Percentiles rank a stretch among this genome's conserved stretches.
phyloP scores from a whole-genome alignment of 1,284 basidiomycete species.

The Earliella scabrosa region DNA sequence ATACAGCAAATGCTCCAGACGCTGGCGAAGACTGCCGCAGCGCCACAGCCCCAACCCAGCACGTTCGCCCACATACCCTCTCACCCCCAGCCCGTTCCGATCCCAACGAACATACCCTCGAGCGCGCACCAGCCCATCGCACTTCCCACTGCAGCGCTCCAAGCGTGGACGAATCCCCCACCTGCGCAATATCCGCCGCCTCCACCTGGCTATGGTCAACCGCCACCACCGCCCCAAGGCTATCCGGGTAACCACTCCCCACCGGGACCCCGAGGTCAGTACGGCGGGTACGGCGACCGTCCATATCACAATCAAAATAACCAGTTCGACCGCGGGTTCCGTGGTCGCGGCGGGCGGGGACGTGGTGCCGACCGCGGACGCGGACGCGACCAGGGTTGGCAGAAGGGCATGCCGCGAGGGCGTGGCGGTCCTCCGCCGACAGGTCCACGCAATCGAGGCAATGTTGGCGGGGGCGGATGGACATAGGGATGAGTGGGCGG shows the following conservation, averaged over 20 bases:
- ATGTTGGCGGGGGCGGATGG: slow-evolving; percentile 24
- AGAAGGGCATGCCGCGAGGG: slow-evolving; percentile 32
- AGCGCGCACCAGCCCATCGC: slow-evolving; percentile 17
- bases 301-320: slow-evolving; percentile 2
- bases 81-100: slow-evolving; percentile 10
- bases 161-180: slow-evolving; percentile 14
- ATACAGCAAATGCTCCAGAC: slow-evolving; percentile 59
- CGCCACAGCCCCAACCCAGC: slow-evolving; percentile 18
- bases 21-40: slow-evolving; percentile 31
- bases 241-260: slow-evolving; percentile 4
- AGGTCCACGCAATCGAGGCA: slow-evolving; percentile 21
- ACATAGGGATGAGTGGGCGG: slow-evolving; percentile 12
- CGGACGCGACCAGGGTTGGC: slow-evolving; percentile 63
- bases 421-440: slow-evolving; percentile 23
- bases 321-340: slow-evolving; percentile 24
- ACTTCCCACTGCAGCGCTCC: slow-evolving; percentile 17
- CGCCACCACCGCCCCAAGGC: slow-evolving; percentile 1
- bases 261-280: slow-evolving; percentile 1
- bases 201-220: slow-evolving; percentile 13
- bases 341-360: slow-evolving; percentile 37
- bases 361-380: slow-evolving; percentile 35
- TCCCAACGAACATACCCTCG: slow-evolving; percentile 2
- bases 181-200: slow-evolving; percentile 3
- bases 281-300: slow-evolving; percentile 22
- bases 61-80: no score